Evolutionary conservation across 1,284 basidiomycete genomes (phyloP), one percentile per base, ranked within the genome.

Genomic region (Veloboletus limbatus): DNA sequence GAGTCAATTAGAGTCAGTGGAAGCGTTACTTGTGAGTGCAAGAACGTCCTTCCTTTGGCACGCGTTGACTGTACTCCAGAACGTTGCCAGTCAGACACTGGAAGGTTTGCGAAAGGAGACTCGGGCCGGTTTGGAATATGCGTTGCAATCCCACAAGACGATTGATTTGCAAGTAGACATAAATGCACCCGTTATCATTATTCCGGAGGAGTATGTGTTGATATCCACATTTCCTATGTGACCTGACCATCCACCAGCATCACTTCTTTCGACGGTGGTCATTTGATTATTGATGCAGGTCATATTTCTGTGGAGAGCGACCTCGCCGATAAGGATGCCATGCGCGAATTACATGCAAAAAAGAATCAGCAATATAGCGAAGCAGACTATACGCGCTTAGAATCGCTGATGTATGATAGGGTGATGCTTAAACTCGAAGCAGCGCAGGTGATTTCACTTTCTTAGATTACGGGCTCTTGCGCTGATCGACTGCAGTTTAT

Each of bases 391-490:
- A 77, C 76, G 53, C 80, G 85, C 52, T 76, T 99, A 22, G 94
- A 99, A 67, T 87, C 88, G 3, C 74, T 99, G 49, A 97, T 99
- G 93, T 99, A 99, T 64, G 97, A 99, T 70, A 90, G 88, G 57
- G 77, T 97, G 59, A 81, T 80, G 14, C 76, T 99, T 43, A 86
- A 84, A 54, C 77, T 99, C 17, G 79, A 96, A 60, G 85, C 89
- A 32, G 93, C 96, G 6, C 94, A 97, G 81, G 92, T 92, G 54
- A 48, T 69, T 45, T 35, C 6, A 13, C 27, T 41, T 34, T 20
- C 3, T 17, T 38, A 49, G 10, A 38, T 28, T 17, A 20, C 1
- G 7, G 6, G 31, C 33, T 47, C 30, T 31, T 39, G 39, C 37
- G 26, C 38, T 56, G 22, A 48, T 35, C 8, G n/a, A 38, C 50